Percentiles rank a stretch among this genome's conserved stretches.
Conservation (phyloP, 306 rosid species). For the Erythrophleum fordii region DNA sequence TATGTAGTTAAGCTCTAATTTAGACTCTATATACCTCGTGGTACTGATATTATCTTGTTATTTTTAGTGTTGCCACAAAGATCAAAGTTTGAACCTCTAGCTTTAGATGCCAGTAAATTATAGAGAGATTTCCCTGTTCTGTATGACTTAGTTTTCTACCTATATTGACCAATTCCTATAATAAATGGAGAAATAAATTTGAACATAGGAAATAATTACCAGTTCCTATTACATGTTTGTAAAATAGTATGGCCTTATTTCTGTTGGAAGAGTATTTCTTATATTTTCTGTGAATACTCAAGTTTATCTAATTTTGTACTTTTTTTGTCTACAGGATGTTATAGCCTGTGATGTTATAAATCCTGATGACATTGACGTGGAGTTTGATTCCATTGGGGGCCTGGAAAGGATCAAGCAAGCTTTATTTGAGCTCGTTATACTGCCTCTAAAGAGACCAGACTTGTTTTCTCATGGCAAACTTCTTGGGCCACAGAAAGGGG, state of each 20-base stretch:
- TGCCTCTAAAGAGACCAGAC: constrained; percentile 83
- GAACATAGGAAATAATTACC: background rate
- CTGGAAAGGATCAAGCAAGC: constrained; percentile 80
- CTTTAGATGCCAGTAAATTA: background rate
- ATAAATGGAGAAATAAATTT: background rate
- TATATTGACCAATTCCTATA: background rate
- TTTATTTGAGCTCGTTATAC: constrained; percentile 86
- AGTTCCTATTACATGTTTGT: background rate
- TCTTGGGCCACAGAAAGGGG: constrained; percentile 96
- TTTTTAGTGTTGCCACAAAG: background rate
- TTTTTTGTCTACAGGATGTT: constrained; percentile 73
- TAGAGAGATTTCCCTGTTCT: background rate
- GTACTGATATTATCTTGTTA: background rate
- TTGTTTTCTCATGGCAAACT: constrained; percentile 87
- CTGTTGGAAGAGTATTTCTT: background rate
- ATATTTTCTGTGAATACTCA: constrained; percentile 4
- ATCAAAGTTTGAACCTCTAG: background rate
- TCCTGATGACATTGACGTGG: constrained; percentile 91
- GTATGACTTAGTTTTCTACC: constrained; percentile 1
- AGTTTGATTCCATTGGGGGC: constrained; percentile 90
- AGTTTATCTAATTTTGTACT: constrained; percentile 1
- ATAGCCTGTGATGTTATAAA: constrained; percentile 96
- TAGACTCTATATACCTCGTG: background rate
- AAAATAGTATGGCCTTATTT: background rate
- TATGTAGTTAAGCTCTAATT: background rate